Evolutionary conservation across 768 basidiomycete genomes (phyloP), one percentile per base, ranked within the genome.

Genomic region (Amanita inopinata): DNA sequence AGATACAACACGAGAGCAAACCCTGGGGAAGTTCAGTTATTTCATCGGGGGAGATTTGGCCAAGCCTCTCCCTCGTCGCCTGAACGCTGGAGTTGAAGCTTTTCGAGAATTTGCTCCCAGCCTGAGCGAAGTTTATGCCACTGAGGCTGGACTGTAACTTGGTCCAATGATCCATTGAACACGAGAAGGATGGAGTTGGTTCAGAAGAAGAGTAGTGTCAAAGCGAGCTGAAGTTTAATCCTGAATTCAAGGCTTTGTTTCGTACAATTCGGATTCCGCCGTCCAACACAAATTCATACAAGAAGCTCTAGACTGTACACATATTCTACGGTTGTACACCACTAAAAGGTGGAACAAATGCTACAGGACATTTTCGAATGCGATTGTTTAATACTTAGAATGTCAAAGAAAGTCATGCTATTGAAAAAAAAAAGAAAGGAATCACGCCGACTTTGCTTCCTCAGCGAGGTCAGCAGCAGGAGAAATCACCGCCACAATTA

Each of bases 21-120:
- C 87, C 90, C 64, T 88, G 82, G 18, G 87, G 86, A 38, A 90
- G 73, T 63, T 97, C 96, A 5, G 94, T 98, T 56, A 97, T 92
- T 52, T 96, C 96, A 49, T 90, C 90, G 4, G 83, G 73, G 3
- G 88, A 74, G 45, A 94, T 76, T 56, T 92, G 85, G 15, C 94
- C 94, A 3, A 97, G 69, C 37, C 84, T 73, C 63, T 98, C 94
- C 56, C 64, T 76, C 17, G 89, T 89, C 2, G 88, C 87, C 62
- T 92, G 89, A 2, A 91, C 78, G 52, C 80, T 80, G 17, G 80
- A 83, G 53, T 70, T 80, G 65, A 92, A 77, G 49, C 83, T 81
- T 63, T 87, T 90, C 41, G 79, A 70, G 48, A 91, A 43, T 66
- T 79, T 87, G 56, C 66, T 77, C 40, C 84, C 83, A 1, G 80